A percentile compares a stretch with the other conserved stretches of the same genome.
These are phyloP conservation scores for Magnaporthiopsis poae DNA, from an alignment of 2,329 filamentous ascomycete species.

Conservation along the genomic window DNA sequence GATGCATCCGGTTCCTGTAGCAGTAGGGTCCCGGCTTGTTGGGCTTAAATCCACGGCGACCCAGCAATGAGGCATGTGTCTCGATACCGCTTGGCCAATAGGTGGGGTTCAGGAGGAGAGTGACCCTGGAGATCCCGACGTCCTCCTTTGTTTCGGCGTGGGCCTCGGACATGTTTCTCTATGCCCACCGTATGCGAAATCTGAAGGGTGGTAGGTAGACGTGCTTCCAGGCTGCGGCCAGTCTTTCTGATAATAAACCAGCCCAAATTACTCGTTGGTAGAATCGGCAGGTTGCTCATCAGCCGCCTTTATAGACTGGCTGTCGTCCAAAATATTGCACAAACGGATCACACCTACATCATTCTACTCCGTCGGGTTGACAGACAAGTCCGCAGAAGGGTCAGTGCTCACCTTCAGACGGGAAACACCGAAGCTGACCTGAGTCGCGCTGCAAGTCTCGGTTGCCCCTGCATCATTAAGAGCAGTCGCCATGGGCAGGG, in stretches of 20 bases:
- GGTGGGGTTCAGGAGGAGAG: slow-evolving; percentile 45
- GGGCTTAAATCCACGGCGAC: slow-evolving; percentile 37
- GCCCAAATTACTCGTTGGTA: background rate
- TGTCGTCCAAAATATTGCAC: background rate
- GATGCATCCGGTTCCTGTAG: slow-evolving; percentile 35
- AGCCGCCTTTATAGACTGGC: too few relatives aligned
- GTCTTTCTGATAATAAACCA: background rate
- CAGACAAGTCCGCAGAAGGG: too few relatives aligned
- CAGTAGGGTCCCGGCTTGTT: slow-evolving; percentile 47
- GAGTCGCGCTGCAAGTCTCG: background rate
- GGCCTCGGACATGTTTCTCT: background rate
- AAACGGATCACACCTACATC: background rate
- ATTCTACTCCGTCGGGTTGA: background rate
- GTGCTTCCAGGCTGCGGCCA: background rate
- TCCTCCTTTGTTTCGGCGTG: slow-evolving; percentile 17
- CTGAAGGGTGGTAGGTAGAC: background rate
- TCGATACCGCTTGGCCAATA: slow-evolving; percentile 51
- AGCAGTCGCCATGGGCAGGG: background rate
- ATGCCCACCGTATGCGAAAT: background rate
- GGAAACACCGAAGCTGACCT: background rate
- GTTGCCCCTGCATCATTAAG: background rate
- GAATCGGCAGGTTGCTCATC: background rate
- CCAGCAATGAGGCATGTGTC: slow-evolving; percentile 51
- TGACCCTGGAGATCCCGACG: slow-evolving; percentile 34
- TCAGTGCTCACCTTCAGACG: background rate